A percentile compares a stretch with the other conserved stretches of the same genome.
Evolutionary conservation across 2,329 filamentous ascomycete species (phyloP).

Genomic region (Tolypocladium amazonense): DNA sequence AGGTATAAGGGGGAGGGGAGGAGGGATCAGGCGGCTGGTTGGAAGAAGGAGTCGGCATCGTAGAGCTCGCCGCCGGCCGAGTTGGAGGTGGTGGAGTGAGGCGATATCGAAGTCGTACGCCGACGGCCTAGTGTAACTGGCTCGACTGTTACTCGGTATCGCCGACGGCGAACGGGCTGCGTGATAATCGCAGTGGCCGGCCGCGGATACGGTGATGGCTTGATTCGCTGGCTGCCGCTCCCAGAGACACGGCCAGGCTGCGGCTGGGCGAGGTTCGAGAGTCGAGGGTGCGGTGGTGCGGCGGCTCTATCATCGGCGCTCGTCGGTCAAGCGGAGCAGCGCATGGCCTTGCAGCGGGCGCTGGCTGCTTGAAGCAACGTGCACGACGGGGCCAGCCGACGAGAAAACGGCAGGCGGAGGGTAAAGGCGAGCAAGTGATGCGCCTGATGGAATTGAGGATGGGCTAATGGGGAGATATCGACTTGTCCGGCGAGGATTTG

Average conservation of each 20-base stretch:
- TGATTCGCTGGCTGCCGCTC: not conserved
- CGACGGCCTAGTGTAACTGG: not conserved
- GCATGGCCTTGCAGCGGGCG: conserved; percentile 1
- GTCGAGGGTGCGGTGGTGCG: not conserved
- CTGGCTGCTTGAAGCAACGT: not conserved
- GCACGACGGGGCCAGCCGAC: not conserved
- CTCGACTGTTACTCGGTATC: not conserved
- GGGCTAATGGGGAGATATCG: not conserved
- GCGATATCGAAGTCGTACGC: not conserved
- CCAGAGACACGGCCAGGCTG: not conserved
- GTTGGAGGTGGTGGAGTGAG: not conserved
- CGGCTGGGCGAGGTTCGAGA: not conserved
- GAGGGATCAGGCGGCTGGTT: conserved; percentile 26
- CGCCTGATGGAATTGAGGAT: not conserved
- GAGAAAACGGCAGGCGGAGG: not conserved
- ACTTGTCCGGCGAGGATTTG: not conserved
- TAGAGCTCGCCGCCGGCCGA: conserved; percentile 4
- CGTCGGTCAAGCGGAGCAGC: conserved; percentile 2
- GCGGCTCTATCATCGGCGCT: not conserved
- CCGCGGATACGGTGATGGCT: not conserved
- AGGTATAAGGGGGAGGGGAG: conserved; percentile 24
- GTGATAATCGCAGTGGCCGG: not conserved
- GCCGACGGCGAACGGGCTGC: not conserved
- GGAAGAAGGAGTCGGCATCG: conserved; percentile 36
- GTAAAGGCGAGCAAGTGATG: not conserved